Evolutionary conservation across 2,329 filamentous ascomycete species (phyloP).

Genomic region (Epichloe brachyelytri): DNA sequence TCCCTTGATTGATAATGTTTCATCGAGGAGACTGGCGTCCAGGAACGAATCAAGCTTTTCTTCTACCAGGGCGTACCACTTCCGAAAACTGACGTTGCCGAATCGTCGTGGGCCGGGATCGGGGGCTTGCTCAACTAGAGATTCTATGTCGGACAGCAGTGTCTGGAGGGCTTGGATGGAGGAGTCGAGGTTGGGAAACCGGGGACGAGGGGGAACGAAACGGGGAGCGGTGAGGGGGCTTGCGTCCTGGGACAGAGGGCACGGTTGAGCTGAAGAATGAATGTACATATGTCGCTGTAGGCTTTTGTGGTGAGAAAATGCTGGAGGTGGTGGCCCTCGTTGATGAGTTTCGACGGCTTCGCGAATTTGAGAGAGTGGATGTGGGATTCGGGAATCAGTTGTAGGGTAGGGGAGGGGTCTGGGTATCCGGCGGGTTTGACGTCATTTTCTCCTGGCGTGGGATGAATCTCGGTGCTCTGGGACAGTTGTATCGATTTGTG

Average conservation of each 20-base stretch:
- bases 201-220: slow-evolving; percentile 31
- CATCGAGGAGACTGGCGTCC: slow-evolving; percentile 15
- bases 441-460: neutral
- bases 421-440: slow-evolving; percentile 5
- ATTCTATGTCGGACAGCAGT: slow-evolving; percentile 51
- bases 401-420: slow-evolving; percentile 21
- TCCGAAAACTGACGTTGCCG: slow-evolving; percentile 81
- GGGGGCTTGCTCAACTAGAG: slow-evolving; percentile 63
- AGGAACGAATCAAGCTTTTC: slow-evolving; percentile 33
- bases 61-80: slow-evolving; percentile 63
- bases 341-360: slow-evolving; percentile 65
- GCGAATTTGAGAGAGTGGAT: slow-evolving; percentile 40
- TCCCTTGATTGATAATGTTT: slow-evolving; percentile 14
- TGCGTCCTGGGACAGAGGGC: slow-evolving; percentile 62
- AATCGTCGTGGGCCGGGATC: slow-evolving; percentile 79
- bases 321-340: slow-evolving; percentile 70
- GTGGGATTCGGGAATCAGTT: slow-evolving; percentile 34
- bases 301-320: slow-evolving; percentile 70
- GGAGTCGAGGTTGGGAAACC: slow-evolving; percentile 26
- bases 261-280: slow-evolving; percentile 80
- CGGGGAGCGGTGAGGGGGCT: slow-evolving; percentile 15
- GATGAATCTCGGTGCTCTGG: neutral
- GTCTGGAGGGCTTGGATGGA: slow-evolving; percentile 51
- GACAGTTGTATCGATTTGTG: neutral
- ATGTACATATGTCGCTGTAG: slow-evolving; percentile 77